Evolutionary conservation across 2,329 filamentous ascomycete genomes (phyloP).

Genomic region (Aspergillus sclerotialis): DNA sequence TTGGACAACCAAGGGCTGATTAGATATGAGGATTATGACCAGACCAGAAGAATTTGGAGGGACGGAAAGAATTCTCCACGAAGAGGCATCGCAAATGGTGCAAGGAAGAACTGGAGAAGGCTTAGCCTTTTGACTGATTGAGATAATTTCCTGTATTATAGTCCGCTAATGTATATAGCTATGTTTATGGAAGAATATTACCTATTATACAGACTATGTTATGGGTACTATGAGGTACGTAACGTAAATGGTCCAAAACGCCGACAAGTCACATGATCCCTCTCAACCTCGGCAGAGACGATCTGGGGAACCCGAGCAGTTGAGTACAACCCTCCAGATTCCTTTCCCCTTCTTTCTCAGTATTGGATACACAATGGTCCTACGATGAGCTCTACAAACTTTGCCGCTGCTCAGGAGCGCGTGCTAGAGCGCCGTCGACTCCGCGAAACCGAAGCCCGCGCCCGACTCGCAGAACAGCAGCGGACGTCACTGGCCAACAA

Average conservation of each 20-base stretch:
- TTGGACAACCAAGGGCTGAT: too few relatives aligned
- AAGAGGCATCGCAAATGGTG: neutral
- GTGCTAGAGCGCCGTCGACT: constrained; percentile 72
- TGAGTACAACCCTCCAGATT: constrained; percentile 1
- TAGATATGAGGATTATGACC: neutral
- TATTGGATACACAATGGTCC: constrained; percentile 23
- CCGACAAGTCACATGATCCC: neutral
- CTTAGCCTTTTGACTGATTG: neutral
- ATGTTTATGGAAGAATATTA: too few relatives aligned
- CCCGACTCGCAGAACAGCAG: constrained; percentile 41
- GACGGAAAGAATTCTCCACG: neutral
- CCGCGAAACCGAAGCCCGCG: constrained; percentile 60
- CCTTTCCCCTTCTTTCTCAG: neutral
- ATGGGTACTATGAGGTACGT: too few relatives aligned
- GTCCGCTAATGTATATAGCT: too few relatives aligned
- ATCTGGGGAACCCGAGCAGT: constrained; percentile 11
- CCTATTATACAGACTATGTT: too few relatives aligned
- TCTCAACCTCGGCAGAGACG: constrained; percentile 11
- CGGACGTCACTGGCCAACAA: constrained; percentile 45
- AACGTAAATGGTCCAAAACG: too few relatives aligned
- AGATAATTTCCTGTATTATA: too few relatives aligned
- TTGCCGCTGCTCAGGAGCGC: constrained; percentile 82
- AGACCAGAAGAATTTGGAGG: neutral
- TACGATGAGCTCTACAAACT: constrained; percentile 58
- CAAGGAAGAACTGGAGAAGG: neutral